These are phyloP conservation scores for Phytopythium delawarense DNA, from an alignment of 352 stramenopile genomes.

Conservation along the genomic window DNA sequence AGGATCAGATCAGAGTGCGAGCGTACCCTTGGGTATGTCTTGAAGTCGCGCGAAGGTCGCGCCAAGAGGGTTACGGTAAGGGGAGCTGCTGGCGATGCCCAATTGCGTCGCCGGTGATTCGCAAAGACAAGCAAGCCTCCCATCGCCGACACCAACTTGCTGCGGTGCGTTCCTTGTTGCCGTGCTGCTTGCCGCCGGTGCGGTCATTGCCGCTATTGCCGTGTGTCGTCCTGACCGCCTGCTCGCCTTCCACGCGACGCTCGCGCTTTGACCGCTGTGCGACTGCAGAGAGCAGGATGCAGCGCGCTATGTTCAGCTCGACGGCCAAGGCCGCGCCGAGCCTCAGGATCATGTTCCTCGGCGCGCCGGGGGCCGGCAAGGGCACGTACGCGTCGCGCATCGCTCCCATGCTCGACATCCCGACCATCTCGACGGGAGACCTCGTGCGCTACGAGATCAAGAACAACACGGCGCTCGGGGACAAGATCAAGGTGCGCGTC, in stretches of 20 bases:
- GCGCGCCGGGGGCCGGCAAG: slow-evolving; percentile 86
- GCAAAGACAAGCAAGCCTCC: neutral
- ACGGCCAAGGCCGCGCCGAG: slow-evolving; percentile 16
- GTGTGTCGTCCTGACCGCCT: too few relatives aligned
- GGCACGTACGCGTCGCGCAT: slow-evolving; percentile 89
- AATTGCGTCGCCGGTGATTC: slow-evolving; percentile 2
- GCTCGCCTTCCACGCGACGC: too few relatives aligned
- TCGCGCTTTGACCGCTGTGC: neutral
- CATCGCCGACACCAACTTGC: neutral
- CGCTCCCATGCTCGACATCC: slow-evolving; percentile 80
- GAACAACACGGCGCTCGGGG: slow-evolving; percentile 58
- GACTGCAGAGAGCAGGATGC: neutral
- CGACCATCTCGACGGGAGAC: slow-evolving; percentile 88
- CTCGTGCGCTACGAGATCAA: slow-evolving; percentile 89
- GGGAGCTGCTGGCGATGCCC: neutral
- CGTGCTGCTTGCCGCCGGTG: neutral
- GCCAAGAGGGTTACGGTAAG: neutral
- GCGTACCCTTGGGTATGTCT: neutral
- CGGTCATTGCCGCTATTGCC: neutral
- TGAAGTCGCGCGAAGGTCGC: too few relatives aligned
- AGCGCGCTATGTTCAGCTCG: slow-evolving; percentile 5
- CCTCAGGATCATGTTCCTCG: slow-evolving; percentile 90
- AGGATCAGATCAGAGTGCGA: neutral
- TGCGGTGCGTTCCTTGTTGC: neutral
- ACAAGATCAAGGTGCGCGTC: slow-evolving; percentile 63